Percentiles rank a stretch among this genome's conserved stretches.
Conservation (phyloP, 2,329 filamentous ascomycete genomes). For the Eutypa lata region DNA sequence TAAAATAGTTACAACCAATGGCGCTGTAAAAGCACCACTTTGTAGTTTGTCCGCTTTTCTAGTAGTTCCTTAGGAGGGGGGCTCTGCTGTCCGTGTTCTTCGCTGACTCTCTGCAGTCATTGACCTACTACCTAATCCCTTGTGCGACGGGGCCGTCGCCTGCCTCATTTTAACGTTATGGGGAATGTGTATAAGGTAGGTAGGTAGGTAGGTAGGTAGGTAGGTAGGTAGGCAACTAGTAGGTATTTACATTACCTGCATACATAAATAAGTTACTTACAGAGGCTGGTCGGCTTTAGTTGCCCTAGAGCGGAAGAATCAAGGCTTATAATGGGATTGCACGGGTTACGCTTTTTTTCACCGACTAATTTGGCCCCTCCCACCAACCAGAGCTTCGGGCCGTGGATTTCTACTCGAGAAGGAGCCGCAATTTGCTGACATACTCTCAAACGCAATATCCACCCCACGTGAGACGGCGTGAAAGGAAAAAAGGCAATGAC, state of each 20-base stretch:
- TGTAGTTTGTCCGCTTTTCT: background rate
- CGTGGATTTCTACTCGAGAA: background rate
- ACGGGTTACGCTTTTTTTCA: background rate
- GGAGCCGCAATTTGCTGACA: background rate
- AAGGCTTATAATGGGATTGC: no score
- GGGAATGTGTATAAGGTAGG: no score
- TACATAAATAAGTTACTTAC: no score
- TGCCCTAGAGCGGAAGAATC: no score
- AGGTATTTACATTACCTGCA: no score
- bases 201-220: no score
- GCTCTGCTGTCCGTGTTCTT: background rate
- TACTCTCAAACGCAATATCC: background rate
- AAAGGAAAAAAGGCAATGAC: background rate
- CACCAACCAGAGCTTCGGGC: background rate
- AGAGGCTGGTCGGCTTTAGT: no score
- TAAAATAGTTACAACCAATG: background rate
- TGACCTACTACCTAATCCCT: no score
- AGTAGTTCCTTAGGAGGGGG: background rate
- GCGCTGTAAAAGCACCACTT: background rate
- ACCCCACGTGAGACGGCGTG: background rate
- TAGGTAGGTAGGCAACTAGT: no score
- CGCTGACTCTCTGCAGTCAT: background rate
- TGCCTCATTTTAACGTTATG: no score
- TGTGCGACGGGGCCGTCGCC: no score
- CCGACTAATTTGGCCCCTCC: background rate